Evolutionary conservation across 108 stramenopile genomes (phyloP), one percentile per base, ranked within the genome.

Genomic region (Parmales sp.): DNA sequence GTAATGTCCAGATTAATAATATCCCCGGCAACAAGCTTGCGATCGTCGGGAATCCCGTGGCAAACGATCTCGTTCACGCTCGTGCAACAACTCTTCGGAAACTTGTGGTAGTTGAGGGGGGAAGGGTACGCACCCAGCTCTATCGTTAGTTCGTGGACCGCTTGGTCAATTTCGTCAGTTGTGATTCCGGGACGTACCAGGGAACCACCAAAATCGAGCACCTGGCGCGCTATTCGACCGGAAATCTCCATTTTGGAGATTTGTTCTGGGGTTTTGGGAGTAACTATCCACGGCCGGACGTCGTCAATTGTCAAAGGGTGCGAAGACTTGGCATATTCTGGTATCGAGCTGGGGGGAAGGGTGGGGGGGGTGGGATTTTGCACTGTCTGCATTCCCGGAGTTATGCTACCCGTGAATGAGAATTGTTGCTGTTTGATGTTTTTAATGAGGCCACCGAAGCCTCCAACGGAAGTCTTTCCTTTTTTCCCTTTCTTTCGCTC

Each of bases 31-130:
- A 86, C 28, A 37, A 99, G 72, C 20, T 69, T 74, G 20, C 92
- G 78, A 66, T 74, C 75, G 76, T 98, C 99, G 34, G 99, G 99
- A 64, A 99, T 99, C 39, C 99, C 99, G 77, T 99, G 99, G 76
- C 97, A 98, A 46, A 98, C 90, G 3, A 99, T 94, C 80, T 99
- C 97, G 71, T 99, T 99, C 37, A 99, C 91, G 1, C 86, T 88
- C 0, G 96, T 96, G 75, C 99, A 99, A 46, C 96, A 92, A 51
- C 83, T 84, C 82, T 98, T 98, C 18, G 97, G 97, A 75, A 97
- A 99, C 38, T 92, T 89, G 41, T 91, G 90, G 76, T 98, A 99
- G 75, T 96, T 98, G 43, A 98, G 73, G 8, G 99, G 97, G 18
- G 90, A 88, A 8, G 96, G 96, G 78, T 99, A 97, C 9, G 90